Conservation (phyloP, 495 filamentous ascomycete genomes). For the Bacidia gigantensis region DNA sequence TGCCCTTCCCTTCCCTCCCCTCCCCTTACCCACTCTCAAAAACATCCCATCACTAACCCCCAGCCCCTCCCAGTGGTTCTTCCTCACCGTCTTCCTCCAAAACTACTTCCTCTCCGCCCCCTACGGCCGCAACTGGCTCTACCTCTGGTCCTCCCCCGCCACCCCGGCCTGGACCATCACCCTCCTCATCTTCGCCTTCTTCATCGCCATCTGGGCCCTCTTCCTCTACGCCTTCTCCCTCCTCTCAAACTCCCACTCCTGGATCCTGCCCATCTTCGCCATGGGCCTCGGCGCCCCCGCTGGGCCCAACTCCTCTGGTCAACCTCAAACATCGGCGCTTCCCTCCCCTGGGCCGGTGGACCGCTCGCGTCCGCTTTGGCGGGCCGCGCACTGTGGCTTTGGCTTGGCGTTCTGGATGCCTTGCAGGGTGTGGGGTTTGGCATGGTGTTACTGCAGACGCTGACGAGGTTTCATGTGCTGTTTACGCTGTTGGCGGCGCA, state of each 20-base stretch:
- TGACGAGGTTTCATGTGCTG: slow-evolving; percentile 43
- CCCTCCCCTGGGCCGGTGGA: slow-evolving; percentile 40
- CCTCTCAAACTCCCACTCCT: slow-evolving; percentile 40
- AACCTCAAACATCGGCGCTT: slow-evolving; percentile 39
- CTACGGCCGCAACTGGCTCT: slow-evolving; percentile 48
- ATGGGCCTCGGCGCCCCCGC: slow-evolving; percentile 48
- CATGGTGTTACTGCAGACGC: slow-evolving; percentile 47
- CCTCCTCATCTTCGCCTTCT: slow-evolving; percentile 42
- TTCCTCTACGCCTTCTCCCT: slow-evolving; percentile 33
- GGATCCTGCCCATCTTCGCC: slow-evolving; percentile 53
- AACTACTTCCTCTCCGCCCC: slow-evolving; percentile 52
- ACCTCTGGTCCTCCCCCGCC: slow-evolving; percentile 40
- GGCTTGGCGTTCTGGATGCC: slow-evolving; percentile 48
- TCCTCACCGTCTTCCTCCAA: slow-evolving; percentile 46
- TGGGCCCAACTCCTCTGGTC: slow-evolving; percentile 54
- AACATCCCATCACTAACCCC: neutral
- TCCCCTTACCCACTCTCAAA: neutral
- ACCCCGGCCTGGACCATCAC: slow-evolving; percentile 38
- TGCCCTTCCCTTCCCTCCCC: neutral
- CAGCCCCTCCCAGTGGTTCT: slow-evolving; percentile 22
- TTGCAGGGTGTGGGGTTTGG: slow-evolving; percentile 47
- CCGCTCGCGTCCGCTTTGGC: slow-evolving; percentile 35
- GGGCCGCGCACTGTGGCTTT: slow-evolving; percentile 46
- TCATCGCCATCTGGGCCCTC: slow-evolving; percentile 39
- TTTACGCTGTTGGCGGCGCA: slow-evolving; percentile 41